Percentiles rank a stretch among this genome's conserved stretches.
Evolutionary conservation across 2,329 filamentous ascomycete genomes (phyloP).

Genomic region (Pseudogymnoascus sp.): DNA sequence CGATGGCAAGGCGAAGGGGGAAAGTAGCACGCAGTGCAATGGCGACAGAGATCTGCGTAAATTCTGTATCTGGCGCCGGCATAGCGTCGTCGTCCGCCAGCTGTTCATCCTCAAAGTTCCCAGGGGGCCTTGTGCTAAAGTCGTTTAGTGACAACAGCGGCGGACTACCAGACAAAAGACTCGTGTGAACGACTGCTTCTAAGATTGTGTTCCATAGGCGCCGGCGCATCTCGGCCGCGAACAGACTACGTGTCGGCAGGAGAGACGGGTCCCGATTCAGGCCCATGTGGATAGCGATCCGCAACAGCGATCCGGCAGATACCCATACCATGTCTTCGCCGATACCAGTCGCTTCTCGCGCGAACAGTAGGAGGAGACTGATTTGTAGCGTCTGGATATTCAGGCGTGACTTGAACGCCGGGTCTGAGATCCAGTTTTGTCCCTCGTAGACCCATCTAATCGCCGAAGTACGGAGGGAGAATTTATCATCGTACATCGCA

Average conservation of each 20-base stretch:
- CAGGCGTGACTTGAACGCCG: constrained; percentile 44
- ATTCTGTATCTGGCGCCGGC: constrained; percentile 29
- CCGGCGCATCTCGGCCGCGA: constrained; percentile 40
- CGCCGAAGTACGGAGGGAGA: constrained; percentile 41
- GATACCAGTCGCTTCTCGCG: constrained; percentile 32
- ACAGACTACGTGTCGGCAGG: constrained; percentile 29
- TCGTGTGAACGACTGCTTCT: constrained; percentile 39
- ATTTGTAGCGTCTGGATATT: constrained; percentile 44
- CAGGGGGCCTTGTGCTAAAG: constrained; percentile 41
- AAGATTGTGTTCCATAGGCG: constrained; percentile 46
- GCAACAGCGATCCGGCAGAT: constrained; percentile 36
- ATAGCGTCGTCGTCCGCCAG: constrained; percentile 28
- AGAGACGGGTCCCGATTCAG: constrained; percentile 40
- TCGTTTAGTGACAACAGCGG: constrained; percentile 37
- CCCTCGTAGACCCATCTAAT: constrained; percentile 51
- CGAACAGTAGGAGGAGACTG: constrained; percentile 36
- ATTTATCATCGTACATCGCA: constrained; percentile 40
- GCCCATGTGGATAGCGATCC: constrained; percentile 42
- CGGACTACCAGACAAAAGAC: constrained; percentile 38
- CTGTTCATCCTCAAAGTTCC: constrained; percentile 44
- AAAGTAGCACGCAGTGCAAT: constrained; percentile 38
- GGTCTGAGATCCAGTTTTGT: constrained; percentile 45
- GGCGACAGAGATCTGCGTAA: constrained; percentile 35
- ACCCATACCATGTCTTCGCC: constrained; percentile 43
- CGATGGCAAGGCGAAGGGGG: constrained; percentile 35